phyloP scores from a whole-genome alignment of 176 grass and related monocot species.

The Canna indica region DNA sequence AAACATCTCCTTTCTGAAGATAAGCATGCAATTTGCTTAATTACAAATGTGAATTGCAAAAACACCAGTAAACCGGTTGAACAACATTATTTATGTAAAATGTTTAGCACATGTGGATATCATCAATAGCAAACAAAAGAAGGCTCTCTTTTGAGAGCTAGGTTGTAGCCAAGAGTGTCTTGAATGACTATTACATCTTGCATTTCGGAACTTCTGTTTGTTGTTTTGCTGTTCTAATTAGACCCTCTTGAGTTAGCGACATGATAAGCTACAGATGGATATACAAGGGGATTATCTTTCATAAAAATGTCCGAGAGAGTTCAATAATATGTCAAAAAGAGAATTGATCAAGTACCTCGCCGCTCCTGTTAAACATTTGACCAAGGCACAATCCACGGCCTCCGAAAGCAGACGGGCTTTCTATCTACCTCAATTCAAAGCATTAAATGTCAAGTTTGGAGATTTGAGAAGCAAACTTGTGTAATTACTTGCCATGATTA shows the following conservation, averaged over 20 bases:
- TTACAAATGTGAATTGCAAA: too few relatives aligned
- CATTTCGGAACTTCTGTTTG: constrained; percentile 30
- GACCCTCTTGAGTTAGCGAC: constrained; percentile 78
- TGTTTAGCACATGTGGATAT: too few relatives aligned
- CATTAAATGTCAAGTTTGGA: neutral
- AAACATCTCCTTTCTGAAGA: too few relatives aligned
- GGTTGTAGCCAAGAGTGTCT: neutral
- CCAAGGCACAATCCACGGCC: constrained; percentile 63
- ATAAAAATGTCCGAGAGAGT: neutral
- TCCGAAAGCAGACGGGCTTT: constrained; percentile 57
- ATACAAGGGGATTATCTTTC: neutral
- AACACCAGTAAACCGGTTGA: too few relatives aligned
- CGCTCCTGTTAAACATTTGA: constrained; percentile 71
- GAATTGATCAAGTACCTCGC: constrained; percentile 45
- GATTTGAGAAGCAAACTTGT: neutral
- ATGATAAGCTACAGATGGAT: constrained; percentile 50
- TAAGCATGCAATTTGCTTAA: too few relatives aligned
- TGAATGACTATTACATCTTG: constrained; percentile 41
- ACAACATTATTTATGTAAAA: too few relatives aligned
- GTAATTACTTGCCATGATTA: constrained; percentile 52
- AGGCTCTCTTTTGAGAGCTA: too few relatives aligned
- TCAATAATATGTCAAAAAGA: neutral
- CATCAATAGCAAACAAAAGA: too few relatives aligned
- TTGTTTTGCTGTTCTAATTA: constrained; percentile 56
- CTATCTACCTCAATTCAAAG: constrained; percentile 48